Evolutionary conservation across 805 yeast genomes (phyloP).

Genomic region (Candida odintsovae): DNA sequence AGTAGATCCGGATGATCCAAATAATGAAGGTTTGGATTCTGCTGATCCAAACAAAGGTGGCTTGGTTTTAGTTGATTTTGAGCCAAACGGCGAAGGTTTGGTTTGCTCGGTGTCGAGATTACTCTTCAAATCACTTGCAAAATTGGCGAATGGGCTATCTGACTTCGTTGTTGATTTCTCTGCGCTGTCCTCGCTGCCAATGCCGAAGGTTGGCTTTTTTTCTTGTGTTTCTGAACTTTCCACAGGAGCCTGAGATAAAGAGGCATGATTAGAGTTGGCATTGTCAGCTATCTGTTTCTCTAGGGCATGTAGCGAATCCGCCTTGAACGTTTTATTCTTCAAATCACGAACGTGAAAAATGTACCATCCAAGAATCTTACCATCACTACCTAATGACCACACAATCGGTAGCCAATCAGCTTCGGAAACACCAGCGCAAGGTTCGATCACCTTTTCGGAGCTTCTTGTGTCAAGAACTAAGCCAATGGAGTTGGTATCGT

Average conservation of each 20-base stretch:
- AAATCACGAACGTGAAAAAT: constrained; percentile 52
- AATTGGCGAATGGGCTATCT: neutral
- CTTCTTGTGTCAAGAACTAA: constrained; percentile 54
- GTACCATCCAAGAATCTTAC: constrained; percentile 59
- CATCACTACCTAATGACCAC: constrained; percentile 57
- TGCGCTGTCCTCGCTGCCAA: too few species aligned
- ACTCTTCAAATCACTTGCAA: neutral
- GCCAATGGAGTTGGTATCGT: constrained; percentile 71
- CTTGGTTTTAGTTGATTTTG: neutral
- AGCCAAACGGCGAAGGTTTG: neutral
- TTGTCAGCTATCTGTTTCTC: neutral
- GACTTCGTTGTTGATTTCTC: neutral
- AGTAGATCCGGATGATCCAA: constrained; percentile 3
- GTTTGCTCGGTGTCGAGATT: neutral
- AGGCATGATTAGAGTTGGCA: neutral
- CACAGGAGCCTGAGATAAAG: neutral
- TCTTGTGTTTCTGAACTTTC: neutral
- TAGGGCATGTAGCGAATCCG: constrained; percentile 9
- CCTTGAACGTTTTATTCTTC: constrained; percentile 27
- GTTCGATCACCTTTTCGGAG: constrained; percentile 38
- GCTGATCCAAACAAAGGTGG: neutral
- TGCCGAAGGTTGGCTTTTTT: neutral
- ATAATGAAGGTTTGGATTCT: neutral
- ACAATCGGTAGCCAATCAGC: constrained; percentile 61
- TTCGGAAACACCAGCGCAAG: constrained; percentile 53